Base-by-base conservation (phyloP, 2,329 filamentous ascomycete species). In the Penicillium nordicum region DNA sequence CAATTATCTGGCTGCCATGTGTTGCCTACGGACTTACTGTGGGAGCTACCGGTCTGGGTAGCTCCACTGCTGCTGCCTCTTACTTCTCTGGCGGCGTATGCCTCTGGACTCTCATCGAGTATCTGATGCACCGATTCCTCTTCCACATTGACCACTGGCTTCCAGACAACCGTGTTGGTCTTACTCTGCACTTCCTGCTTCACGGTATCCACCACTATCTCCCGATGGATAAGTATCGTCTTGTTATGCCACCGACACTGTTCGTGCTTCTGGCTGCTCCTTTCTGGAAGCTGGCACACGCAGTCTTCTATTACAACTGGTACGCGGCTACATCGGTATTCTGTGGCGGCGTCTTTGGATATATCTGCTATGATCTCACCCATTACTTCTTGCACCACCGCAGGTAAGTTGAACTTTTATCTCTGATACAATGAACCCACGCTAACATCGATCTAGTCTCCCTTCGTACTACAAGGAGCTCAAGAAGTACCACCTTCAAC, bases 321-420 rank as follows among this genome's bases (percentile, higher is more conserved):
- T 83, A 89, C 74, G 84, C 88, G 10, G 94, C 86, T 5, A 84
- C 87, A 0, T 84, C 87, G 23, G 88, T 91, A 4, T 99, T 83
- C 79, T 93, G 87, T 68, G 94, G 94, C 48, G 94, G 92, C 59
- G 87, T 99, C 61, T 96, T 96, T 67, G 94, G 94, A 55, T 99
- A 99, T 73, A 83, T 97, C 60, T 92, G 89, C 80, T 99, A 99
- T 78, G 94, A 99, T 74, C 70, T 97, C 79, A 99, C 94, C 1
- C 94, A 99, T 75, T 99, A 97, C 81, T 99, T 99, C 82, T 83
- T 99, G 38, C 94, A 99, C 75, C 94, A 99, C 79, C 85, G 89
- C 77, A 95, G 91, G 83, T 86, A 72, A 74, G 83, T 80, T 38
- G 53, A 27, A n/a, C 21, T 4, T 23, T 23, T 14, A n/a, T 18